Base-by-base conservation (phyloP, 2,329 filamentous ascomycete genomes). In the Alternaria sp. region DNA sequence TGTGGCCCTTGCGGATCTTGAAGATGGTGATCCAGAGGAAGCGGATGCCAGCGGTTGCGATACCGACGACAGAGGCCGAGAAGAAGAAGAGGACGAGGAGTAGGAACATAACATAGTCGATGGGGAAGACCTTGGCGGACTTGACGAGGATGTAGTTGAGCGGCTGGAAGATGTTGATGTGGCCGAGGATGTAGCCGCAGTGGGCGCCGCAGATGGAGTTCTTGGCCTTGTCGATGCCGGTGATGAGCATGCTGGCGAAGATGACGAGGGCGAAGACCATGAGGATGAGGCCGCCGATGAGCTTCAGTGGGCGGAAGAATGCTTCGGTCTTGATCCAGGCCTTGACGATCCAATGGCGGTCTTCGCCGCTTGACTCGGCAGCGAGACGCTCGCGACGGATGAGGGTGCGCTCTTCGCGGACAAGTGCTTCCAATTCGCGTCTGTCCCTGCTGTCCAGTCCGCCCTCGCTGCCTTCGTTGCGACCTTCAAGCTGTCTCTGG, bases 21-120 rank as follows among this genome's bases (percentile, higher is more conserved):
- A 98, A 98, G 74, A 99, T 89, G 62, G 88, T 91, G 71, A 99
- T 86, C 96, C 96, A 99, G 56, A 99, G 87, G 85, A 99, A 97
- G 69, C 96, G 92, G 73, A 99, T 97, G 49, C 96, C 96, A 61
- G 97, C 88, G 1, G 89, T 88, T 4, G 93, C 92, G 57, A 98
- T 89, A 15, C 96, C 96, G 2, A 93, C 88, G 55, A 99, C 90
- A 10, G 93, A 94, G 74, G 92, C 91, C 81, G 88, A 90, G 82
- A 99, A 98, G 79, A 99, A 90, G 71, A 97, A 88, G 1, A 98
- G 83, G 0, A 96, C 88, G 9, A 99, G 83, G 1, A 97, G 82
- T 1, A 93, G 88, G 86, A 97, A 96, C 56, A 99, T 86, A 30
- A 96, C 83, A 78, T 98, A 98, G 83, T 99, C 96, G 67, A 97